Conservation (phyloP, 108 stramenopile genomes). For the Cyclotella kingstonii region DNA sequence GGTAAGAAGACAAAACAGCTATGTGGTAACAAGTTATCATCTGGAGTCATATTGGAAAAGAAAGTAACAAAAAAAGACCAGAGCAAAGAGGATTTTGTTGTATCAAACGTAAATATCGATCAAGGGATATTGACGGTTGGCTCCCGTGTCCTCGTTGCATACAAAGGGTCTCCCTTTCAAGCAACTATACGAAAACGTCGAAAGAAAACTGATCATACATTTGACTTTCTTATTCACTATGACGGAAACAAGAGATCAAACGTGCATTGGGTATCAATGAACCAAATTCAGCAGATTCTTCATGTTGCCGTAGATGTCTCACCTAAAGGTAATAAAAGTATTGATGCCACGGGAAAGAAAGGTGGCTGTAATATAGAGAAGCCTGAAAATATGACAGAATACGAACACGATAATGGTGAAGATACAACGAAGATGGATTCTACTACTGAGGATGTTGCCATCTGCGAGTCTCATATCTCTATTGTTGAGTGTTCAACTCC, state of each 20-base stretch:
- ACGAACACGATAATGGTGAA: constrained; percentile 4
- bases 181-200: constrained; percentile 46
- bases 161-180: constrained; percentile 43
- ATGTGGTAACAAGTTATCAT: constrained; percentile 6
- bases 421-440: neutral
- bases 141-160: constrained; percentile 42
- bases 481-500: no score
- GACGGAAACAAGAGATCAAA: constrained; percentile 55
- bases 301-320: constrained; percentile 15
- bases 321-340: neutral
- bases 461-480: neutral
- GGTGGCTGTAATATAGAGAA: constrained; percentile 16
- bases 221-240: constrained; percentile 50
- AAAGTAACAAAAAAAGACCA: constrained; percentile 7
- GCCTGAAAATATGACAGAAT: neutral
- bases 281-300: constrained; percentile 36
- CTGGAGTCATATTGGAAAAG: constrained; percentile 1
- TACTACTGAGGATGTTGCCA: neutral
- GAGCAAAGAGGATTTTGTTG: constrained; percentile 19
- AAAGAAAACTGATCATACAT: constrained; percentile 26
- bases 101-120: constrained; percentile 10
- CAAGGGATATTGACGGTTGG: constrained; percentile 28
- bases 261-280: constrained; percentile 44
- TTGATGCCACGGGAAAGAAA: constrained; percentile 4
- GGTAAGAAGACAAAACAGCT: constrained; percentile 26